Evolutionary conservation across 306 rosid species (phyloP), one percentile per base, ranked within the genome.

Genomic region (Rosa multiflora): DNA sequence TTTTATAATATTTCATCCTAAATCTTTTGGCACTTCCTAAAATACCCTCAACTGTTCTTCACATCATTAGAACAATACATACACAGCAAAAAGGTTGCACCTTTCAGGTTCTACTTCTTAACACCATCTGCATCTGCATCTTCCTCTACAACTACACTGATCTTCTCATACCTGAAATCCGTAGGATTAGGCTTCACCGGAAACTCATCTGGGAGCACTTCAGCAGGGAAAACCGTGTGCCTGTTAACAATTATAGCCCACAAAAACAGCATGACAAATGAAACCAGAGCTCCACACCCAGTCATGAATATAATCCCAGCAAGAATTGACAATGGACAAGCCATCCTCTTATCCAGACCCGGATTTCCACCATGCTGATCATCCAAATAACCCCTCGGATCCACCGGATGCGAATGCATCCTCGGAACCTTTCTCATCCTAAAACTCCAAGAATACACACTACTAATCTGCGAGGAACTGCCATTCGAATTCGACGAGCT

Each of bases 271-370:
- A 82, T 72, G 59, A 86, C 75, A 66, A 87, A 92, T 3, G 93
- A 82, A 66, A 86, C 81, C 83, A 90, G 75, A 0, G 90, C 88
- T 21, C 90, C 85, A 64, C 91, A 89, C 0, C 79, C 96, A 0
- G 91, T 86, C 15, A 83, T 87, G 64, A 90, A 89, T 55, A 93
- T 93, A 72, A 89, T 29, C 83, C 90, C 82, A 12, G 88, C 92
- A 35, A 92, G 85, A 79, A 92, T n/a, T 1, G 83, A 66, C 77
- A 88, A 73, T 4, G 88, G 73, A 8, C 81, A 70, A 40, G 56
- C 20, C 51, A 70, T 73, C 20, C 43, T 53, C 63, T 61, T 51
- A 12, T 73, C 80, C 71, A 11, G 4, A 4, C 37, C 26, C 72
- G 69, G 29, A 37, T 10, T 40, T 35, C 70, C 76, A 63, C 43